phyloP scores from a whole-genome alignment of 2,329 filamentous ascomycete species.

The Fusarium devonianum region DNA sequence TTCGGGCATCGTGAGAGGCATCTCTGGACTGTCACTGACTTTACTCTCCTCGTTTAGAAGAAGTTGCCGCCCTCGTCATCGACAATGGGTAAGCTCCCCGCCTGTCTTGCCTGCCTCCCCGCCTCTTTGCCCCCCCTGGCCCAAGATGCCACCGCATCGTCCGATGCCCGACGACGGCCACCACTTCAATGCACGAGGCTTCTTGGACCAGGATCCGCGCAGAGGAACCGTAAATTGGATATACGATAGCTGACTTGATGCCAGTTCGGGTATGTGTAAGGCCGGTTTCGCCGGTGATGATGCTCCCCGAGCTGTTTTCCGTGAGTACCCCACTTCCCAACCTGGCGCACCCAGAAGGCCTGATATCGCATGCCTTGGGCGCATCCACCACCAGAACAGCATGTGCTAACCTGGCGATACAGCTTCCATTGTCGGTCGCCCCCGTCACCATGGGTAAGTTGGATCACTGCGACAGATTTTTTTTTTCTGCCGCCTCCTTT shows the following conservation, averaged over 20 bases:
- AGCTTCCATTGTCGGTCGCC: constrained; percentile 99
- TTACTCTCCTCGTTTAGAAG: constrained; percentile 71
- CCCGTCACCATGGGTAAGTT: constrained; percentile 99
- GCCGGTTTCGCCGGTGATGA: constrained; percentile 99
- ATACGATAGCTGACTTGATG: constrained; percentile 49
- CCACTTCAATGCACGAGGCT: constrained; percentile 16
- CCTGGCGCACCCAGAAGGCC: constrained; percentile 27
- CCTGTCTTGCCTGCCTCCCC: constrained; percentile 34
- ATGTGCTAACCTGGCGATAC: constrained; percentile 48
- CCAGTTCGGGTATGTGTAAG: constrained; percentile 99
- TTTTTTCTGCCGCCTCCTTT: constrained; percentile 19
- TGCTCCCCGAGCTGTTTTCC: constrained; percentile 99
- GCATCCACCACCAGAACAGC: constrained; percentile 13
- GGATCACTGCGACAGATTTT: constrained; percentile 13
- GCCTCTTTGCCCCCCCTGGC: constrained; percentile 28
- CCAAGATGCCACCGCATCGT: constrained; percentile 36
- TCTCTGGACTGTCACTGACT: constrained; percentile 50
- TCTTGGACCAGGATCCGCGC: constrained; percentile 9
- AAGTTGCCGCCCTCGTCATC: constrained; percentile 99
- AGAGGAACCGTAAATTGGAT: neutral
- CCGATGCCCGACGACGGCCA: constrained; percentile 32
- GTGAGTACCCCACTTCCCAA: constrained; percentile 70
- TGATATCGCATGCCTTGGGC: constrained; percentile 24
- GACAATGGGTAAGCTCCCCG: constrained; percentile 97
- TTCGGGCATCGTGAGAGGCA: constrained; percentile 30